Evolutionary conservation across 176 grass and related monocot species (phyloP), one percentile per base, ranked within the genome.

Genomic region (Musa acuminata): DNA sequence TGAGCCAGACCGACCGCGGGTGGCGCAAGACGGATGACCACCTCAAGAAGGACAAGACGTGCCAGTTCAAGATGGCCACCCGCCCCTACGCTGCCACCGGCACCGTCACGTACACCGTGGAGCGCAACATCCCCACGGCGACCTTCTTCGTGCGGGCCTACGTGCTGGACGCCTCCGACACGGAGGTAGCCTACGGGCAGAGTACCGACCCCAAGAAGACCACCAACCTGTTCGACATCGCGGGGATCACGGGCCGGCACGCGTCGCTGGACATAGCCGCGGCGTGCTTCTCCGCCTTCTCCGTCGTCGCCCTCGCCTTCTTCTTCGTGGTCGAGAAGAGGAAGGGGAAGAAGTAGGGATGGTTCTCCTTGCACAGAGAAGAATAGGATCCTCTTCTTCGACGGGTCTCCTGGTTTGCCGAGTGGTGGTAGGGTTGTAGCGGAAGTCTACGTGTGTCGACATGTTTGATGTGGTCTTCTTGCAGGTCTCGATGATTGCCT

Each of bases 261-360:
- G 10, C 74, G 0, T 76, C 85, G 4, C 54, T 97, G 55, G 87
- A 93, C 72, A 72, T 91, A 52, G 87, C 87, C 27, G 93, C 93
- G 6, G 84, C 71, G 13, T 89, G 92, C 55, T 97, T 97, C 90
- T 97, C 93, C 0, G 78, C 90, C 13, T 93, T 97, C 85, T 97
- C 93, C 8, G 29, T 90, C 4, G 80, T 2, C 8, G 51, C 83
- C 2, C 84, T 93, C 60, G 55, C 83, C 19, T 84, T 87, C 80
- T 85, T 96, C 82, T 52, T 84, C 52, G 48, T 81, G 53, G 0
- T 74, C 6, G 84, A 87, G 73, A 96, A 77, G 11, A 49, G 66
- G 59, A 91, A 81, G 77, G 77, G 79, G 78, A 75, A 77, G 72
- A 69, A 91, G 55, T 96, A 43, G 35, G 29, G 2, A 29, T 29